Conservation (phyloP, 495 filamentous ascomycete species). For the Aspergillus bridgeri region DNA sequence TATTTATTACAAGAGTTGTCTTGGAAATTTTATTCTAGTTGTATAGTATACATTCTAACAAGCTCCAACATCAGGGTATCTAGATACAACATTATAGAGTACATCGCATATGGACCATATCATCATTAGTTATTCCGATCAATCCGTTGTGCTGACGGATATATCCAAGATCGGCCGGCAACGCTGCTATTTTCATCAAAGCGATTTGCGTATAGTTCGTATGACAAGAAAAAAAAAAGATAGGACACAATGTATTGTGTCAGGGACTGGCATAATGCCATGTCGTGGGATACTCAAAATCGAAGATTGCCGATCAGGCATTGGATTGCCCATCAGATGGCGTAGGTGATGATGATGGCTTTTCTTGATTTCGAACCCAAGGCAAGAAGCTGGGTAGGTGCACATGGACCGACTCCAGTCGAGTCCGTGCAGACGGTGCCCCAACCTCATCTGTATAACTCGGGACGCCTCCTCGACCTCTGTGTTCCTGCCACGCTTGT, state of each 20-base stretch:
- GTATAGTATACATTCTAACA: neutral
- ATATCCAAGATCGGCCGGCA: neutral
- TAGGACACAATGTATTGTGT: neutral
- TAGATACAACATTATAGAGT: conserved; percentile 3
- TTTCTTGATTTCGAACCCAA: conserved; percentile 31
- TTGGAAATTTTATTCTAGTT: neutral
- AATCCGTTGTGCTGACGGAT: neutral
- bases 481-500: conserved; percentile 51
- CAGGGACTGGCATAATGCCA: no score
- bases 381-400: conserved; percentile 29
- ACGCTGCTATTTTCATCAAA: neutral
- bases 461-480: conserved; percentile 35
- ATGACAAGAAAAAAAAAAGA: neutral
- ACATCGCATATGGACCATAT: conserved; percentile 1
- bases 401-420: conserved; percentile 37
- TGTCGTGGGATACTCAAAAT: no score
- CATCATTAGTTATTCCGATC: neutral
- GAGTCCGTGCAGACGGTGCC: conserved; percentile 39
- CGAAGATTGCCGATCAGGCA: neutral
- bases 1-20: neutral
- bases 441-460: conserved; percentile 36
- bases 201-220: neutral
- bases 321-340: conserved; percentile 4
- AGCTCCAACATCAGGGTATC: conserved; percentile 6
- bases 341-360: neutral